Conservation (phyloP, 1,284 basidiomycete species). For the Sphaerobolus stellatus region DNA sequence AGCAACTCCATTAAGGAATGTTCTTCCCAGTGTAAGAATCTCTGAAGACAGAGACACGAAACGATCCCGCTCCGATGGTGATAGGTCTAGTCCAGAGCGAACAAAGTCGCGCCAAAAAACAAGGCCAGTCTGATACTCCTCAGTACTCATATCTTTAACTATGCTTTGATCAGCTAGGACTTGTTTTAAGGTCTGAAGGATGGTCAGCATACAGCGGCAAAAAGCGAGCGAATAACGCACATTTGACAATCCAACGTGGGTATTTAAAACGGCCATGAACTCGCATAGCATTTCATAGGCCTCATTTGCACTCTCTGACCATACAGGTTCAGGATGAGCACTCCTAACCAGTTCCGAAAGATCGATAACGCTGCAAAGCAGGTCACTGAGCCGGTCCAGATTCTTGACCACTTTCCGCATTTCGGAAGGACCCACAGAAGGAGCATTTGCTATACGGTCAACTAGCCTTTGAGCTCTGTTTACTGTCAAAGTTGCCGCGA, state of each 20-base stretch:
- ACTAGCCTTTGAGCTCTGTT: slow-evolving; percentile 72
- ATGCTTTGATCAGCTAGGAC: slow-evolving; percentile 65
- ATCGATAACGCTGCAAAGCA: slow-evolving; percentile 95
- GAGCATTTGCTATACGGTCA: slow-evolving; percentile 66
- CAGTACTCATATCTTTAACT: slow-evolving; percentile 58
- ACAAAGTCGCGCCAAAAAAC: slow-evolving; percentile 98
- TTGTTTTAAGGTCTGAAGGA: slow-evolving; percentile 55
- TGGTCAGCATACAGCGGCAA: slow-evolving; percentile 13
- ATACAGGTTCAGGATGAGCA: slow-evolving; percentile 83
- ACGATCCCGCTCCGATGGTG: slow-evolving; percentile 69
- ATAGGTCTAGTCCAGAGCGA: slow-evolving; percentile 92
- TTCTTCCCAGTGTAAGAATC: slow-evolving; percentile 84
- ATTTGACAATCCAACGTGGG: slow-evolving; percentile 89
- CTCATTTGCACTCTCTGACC: slow-evolving; percentile 82
- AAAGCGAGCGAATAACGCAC: slow-evolving; percentile 45
- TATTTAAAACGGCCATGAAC: slow-evolving; percentile 98
- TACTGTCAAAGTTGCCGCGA: slow-evolving; percentile 69
- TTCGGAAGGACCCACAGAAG: slow-evolving; percentile 65
- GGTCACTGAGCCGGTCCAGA: slow-evolving; percentile 91
- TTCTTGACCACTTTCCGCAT: slow-evolving; percentile 88
- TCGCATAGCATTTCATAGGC: slow-evolving; percentile 92
- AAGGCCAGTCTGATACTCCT: slow-evolving; percentile 80
- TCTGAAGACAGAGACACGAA: slow-evolving; percentile 93
- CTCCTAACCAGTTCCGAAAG: slow-evolving; percentile 93
- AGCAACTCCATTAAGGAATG: slow-evolving; percentile 73